Evolutionary conservation across 2,329 filamentous ascomycete species (phyloP).

Genomic region (Aspergillus alliaceus): DNA sequence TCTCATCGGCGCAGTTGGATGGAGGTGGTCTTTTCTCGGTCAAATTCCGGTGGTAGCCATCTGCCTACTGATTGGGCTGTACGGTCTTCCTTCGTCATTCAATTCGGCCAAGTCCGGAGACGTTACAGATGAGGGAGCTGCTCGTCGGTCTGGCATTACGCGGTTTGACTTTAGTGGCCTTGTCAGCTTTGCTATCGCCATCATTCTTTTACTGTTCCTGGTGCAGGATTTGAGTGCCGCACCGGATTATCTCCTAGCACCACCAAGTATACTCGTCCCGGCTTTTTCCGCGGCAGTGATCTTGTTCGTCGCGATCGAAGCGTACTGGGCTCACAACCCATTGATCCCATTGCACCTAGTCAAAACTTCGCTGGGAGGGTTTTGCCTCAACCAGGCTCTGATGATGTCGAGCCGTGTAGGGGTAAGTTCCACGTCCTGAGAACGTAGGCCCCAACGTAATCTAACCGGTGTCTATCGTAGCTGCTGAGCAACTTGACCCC

Average conservation of each 20-base stretch:
- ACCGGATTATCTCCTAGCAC: neutral
- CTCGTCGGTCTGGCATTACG: neutral
- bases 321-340: slow-evolving; percentile 16
- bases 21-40: slow-evolving; percentile 66
- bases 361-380: slow-evolving; percentile 5
- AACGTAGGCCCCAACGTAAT: neutral
- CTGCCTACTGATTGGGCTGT: slow-evolving; percentile 46
- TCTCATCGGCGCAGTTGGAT: slow-evolving; percentile 69
- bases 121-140: neutral
- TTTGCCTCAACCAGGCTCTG: slow-evolving; percentile 14
- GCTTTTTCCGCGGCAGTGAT: neutral
- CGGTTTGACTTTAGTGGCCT: slow-evolving; percentile 15
- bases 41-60: slow-evolving; percentile 58
- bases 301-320: slow-evolving; percentile 14
- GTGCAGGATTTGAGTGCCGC: neutral
- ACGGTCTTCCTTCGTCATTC: slow-evolving; percentile 5
- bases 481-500: slow-evolving; percentile 12
- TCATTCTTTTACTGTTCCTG: slow-evolving; percentile 7
- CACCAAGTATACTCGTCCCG: neutral
- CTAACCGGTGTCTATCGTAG: slow-evolving; percentile 1
- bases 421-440: slow-evolving; percentile 5
- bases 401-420: slow-evolving; percentile 10
- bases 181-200: slow-evolving; percentile 4
- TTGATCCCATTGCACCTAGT: slow-evolving; percentile 19
- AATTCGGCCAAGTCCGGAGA: neutral